phyloP scores from a whole-genome alignment of 1,139 yeast species.

The Geotrichum klebahnii region DNA sequence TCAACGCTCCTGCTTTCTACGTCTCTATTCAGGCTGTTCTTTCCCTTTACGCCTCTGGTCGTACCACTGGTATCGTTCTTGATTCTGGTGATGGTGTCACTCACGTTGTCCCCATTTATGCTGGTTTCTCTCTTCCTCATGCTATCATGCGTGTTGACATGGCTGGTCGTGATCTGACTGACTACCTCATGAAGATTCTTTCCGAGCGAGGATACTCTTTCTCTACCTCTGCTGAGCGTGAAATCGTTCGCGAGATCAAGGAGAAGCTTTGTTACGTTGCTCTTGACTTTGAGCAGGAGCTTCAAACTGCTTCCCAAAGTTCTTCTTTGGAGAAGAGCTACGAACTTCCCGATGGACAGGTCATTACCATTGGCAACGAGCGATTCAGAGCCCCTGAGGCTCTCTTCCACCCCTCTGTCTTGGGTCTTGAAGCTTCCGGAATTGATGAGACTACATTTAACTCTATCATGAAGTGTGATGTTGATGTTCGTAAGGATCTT shows the following conservation, averaged over 20 bases:
- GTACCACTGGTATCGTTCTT: constrained; percentile 84
- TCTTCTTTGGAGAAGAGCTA: too few species aligned
- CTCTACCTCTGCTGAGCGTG: constrained; percentile 71
- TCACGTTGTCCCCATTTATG: constrained; percentile 83
- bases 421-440: too few species aligned
- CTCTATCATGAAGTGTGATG: too few species aligned
- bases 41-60: constrained; percentile 80
- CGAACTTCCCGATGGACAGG: too few species aligned
- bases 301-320: too few species aligned
- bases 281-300: constrained; percentile 86
- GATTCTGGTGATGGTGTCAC: constrained; percentile 93
- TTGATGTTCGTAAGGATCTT: too few species aligned
- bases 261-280: constrained; percentile 72
- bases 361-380: too few species aligned
- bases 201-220: constrained; percentile 64
- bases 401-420: too few species aligned
- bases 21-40: constrained; percentile 79
- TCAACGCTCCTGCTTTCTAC: constrained; percentile 83
- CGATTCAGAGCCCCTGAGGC: too few species aligned
- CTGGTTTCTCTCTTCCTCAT: constrained; percentile 75
- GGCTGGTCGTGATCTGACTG: constrained; percentile 86
- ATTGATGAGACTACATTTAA: too few species aligned
- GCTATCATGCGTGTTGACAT: constrained; percentile 72
- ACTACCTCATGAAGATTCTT: constrained; percentile 61
- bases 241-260: constrained; percentile 72